Percentiles rank a stretch among this genome's conserved stretches.
Evolutionary conservation across 2,329 filamentous ascomycete species (phyloP).

Genomic region (Aspergillus carbonarius): DNA sequence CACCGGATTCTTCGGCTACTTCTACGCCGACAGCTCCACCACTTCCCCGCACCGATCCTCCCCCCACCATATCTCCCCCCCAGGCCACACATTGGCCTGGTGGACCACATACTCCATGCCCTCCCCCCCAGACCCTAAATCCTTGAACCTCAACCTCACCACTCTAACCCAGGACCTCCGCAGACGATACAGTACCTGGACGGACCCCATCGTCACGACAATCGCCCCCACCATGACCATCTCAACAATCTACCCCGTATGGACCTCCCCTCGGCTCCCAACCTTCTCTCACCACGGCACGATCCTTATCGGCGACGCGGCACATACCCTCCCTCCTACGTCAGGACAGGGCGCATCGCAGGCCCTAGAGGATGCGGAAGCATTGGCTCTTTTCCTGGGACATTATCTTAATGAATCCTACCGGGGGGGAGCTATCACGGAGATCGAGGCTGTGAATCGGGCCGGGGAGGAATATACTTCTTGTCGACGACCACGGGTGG

Average conservation of each 20-base stretch:
- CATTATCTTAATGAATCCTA: slow-evolving; percentile 27
- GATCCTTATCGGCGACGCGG: slow-evolving; percentile 58
- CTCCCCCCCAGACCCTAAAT: slow-evolving; percentile 27
- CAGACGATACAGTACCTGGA: slow-evolving; percentile 47
- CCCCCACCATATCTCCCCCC: slow-evolving; percentile 26
- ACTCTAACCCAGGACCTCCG: slow-evolving; percentile 38
- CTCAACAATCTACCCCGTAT: slow-evolving; percentile 50
- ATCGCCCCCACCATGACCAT: slow-evolving; percentile 42
- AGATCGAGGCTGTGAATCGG: background rate
- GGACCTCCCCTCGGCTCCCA: slow-evolving; percentile 49
- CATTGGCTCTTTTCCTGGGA: slow-evolving; percentile 44
- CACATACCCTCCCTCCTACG: slow-evolving; percentile 56
- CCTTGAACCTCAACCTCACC: slow-evolving; percentile 30
- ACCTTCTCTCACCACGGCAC: slow-evolving; percentile 50
- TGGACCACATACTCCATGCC: slow-evolving; percentile 47
- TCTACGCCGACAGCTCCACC: slow-evolving; percentile 31
- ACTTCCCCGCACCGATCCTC: slow-evolving; percentile 24
- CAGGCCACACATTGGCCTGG: slow-evolving; percentile 41
- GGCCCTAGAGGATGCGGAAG: slow-evolving; percentile 56
- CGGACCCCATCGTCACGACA: slow-evolving; percentile 45
- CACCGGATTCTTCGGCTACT: slow-evolving; percentile 54
- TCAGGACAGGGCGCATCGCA: slow-evolving; percentile 58
- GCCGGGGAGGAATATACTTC: background rate
- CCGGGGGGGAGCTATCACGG: background rate
- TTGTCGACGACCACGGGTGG: slow-evolving; percentile 37